Base-by-base conservation (phyloP, 2,329 filamentous ascomycete genomes). In the Microsporum audouinii region DNA sequence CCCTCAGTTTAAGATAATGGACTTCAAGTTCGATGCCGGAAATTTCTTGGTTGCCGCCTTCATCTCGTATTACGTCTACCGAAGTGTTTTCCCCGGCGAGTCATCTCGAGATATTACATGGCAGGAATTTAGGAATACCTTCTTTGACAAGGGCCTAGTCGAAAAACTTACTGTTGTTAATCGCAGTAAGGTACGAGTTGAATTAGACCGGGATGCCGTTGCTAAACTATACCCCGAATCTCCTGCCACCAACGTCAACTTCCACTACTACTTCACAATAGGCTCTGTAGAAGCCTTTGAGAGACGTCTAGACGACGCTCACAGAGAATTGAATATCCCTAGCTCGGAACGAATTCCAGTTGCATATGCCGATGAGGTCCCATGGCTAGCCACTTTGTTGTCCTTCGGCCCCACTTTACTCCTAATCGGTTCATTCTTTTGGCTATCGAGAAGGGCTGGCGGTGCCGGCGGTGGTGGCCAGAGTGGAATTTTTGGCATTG, bases 221-320 rank as follows among this genome's bases (percentile, higher is more conserved):
- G 80, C 82, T 56, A 77, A 82, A 57, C 82, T 88, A 75, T 91
- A 91, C 69, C 88, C 89, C 2, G 89, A 92, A 62, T 88, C 87
- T 29, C 82, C 83, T 5, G 87, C 86, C 17, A 79, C 80, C 31
- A 84, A 85, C 66, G 80, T 83, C 23, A 84, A 84, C 68, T 89
- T 91, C 77, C 82, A 84, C 76, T 96, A 96, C 76, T 91, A 90
- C 76, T 97, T 99, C 80, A 89, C 88, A 62, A 96, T 99, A 69
- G 94, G 94, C 58, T 96, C 91, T 0, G 84, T 95, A 33, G 92
- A 99, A 65, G 87, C 88, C 6, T 99, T 99, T 66, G 94, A 99
- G 78, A 83, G 86, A 71, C 87, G 87, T 71, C 78, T 99, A 60
- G 92, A 97, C 64, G 84, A 89, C 65, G 91, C 92, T 38, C 94